Base-by-base conservation (phyloP, 2,329 filamentous ascomycete genomes). In the Penicillium sp. region DNA sequence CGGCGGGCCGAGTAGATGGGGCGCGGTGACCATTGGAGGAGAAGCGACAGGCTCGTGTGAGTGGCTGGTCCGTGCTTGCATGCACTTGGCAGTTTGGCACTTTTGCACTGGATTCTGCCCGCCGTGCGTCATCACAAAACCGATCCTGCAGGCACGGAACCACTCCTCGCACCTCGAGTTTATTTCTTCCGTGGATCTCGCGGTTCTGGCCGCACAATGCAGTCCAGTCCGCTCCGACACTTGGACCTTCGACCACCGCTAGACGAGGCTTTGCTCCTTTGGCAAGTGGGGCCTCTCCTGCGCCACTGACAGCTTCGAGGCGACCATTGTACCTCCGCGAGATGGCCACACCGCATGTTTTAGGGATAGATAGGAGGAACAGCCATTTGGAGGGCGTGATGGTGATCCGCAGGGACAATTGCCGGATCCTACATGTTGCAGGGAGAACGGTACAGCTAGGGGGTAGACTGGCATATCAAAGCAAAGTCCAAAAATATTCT, bases 281-380 rank as follows among this genome's bases (percentile, higher is more conserved):
- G 6, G 7, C 13, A 18, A 29, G 43, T 27, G 33, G 36, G 21
- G 32, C 20, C 5, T 32, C 3, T 23, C 32, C 18, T 46, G 39
- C 36, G 36, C 36, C 36, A 40, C 36, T 21, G 21, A 26, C 36
- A 40, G 13, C 36, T 40, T 13, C 18, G 36, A 39, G 34, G 20
- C 34, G 20, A 39, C 34, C 21, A 40, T 39, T 10, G 12, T 18
- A 17, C 32, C 7, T 20, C 17, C n/a, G n/a, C n/a, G n/a, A 5
- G 8, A 33, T 9, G 17, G 20, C 5, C 20, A 59, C 51, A 57
- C 54, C 56, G 56, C 54, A 55, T 36, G 29, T 55, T 49, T 41
- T 13, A n/a, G 26, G 24, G 12, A 40, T 39, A 32, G 30, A 34
- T 44, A 47, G 34, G 23, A 54, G 40, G 23, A 45, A 39, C 5